Evolutionary conservation across 2,329 filamentous ascomycete genomes (phyloP).

Genomic region (Ophiostoma novo-ulmi): DNA sequence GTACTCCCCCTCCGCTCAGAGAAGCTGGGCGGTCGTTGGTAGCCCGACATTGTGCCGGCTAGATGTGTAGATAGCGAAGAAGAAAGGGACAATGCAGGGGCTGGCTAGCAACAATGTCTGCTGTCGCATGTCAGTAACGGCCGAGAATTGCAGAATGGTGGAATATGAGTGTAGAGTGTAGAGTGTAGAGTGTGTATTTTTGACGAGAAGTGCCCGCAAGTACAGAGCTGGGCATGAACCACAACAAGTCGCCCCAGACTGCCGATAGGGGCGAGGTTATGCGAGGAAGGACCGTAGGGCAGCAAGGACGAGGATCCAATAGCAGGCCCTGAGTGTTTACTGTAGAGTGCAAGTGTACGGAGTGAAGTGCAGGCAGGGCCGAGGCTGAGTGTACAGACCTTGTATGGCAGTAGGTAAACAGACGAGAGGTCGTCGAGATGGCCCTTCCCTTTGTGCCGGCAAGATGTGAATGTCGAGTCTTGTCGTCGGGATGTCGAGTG

Average conservation of each 20-base stretch:
- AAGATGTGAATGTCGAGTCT: not conserved
- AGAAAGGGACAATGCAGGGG: not conserved
- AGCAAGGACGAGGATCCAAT: not conserved
- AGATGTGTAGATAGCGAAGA: not conserved
- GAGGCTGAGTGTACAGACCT: constrained; percentile 8
- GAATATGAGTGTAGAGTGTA: not conserved
- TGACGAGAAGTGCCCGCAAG: not conserved
- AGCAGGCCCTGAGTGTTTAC: not conserved
- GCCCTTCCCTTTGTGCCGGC: not conserved
- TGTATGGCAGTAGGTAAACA: not conserved
- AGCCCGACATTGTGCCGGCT: constrained; percentile 38
- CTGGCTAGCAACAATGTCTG: not conserved
- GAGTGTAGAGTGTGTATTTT: not conserved
- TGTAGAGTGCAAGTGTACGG: not conserved
- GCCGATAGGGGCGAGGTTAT: not conserved
- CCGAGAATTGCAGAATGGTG: no score
- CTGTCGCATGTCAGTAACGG: not conserved
- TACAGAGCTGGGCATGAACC: not conserved
- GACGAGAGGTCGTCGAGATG: not conserved
- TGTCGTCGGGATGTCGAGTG: not conserved
- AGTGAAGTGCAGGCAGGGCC: not conserved
- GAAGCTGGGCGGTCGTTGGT: constrained; percentile 52
- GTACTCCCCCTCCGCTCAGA: constrained; percentile 54
- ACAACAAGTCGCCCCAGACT: not conserved
- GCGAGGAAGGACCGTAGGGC: not conserved